Evolutionary conservation across 2,329 filamentous ascomycete genomes (phyloP).

Genomic region (Aspergillus piperis): DNA sequence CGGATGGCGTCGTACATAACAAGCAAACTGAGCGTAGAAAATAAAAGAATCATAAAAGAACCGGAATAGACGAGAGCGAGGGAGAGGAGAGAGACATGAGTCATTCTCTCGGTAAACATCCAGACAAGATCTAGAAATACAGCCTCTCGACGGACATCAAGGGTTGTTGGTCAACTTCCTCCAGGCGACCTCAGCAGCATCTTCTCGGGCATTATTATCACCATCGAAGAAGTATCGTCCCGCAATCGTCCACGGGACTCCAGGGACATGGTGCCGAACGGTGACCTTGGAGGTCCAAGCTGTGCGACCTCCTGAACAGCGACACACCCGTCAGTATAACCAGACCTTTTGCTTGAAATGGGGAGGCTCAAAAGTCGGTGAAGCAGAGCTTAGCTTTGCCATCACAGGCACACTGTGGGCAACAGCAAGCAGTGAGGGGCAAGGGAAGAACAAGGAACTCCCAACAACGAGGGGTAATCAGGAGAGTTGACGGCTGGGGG

Average conservation of each 20-base stretch:
- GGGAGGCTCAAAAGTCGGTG: constrained; percentile 36
- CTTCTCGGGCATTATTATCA: constrained; percentile 84
- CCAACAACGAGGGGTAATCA: constrained; percentile 24
- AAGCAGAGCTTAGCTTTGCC: constrained; percentile 32
- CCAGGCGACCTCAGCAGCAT: constrained; percentile 79
- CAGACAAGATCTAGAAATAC: constrained; percentile 6
- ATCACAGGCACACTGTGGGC: constrained; percentile 20
- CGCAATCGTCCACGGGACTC: constrained; percentile 48
- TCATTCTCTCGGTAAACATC: neutral
- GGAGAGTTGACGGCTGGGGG: constrained; percentile 7
- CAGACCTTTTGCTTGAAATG: constrained; percentile 24
- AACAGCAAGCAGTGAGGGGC: constrained; percentile 19
- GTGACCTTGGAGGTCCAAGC: constrained; percentile 83
- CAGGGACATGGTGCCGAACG: constrained; percentile 46
- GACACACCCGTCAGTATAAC: constrained; percentile 23
- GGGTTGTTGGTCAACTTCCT: constrained; percentile 30
- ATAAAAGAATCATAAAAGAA: neutral
- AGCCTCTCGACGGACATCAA: neutral
- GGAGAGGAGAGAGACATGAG: constrained; percentile 4
- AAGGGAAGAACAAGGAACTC: constrained; percentile 32
- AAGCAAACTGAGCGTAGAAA: neutral
- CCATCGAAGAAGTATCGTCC: constrained; percentile 92
- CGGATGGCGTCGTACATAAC: constrained; percentile 22
- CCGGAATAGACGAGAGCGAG: constrained; percentile 10
- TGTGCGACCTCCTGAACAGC: constrained; percentile 72